Base-by-base conservation (phyloP, 2,329 filamentous ascomycete genomes). In the Penicillium fuscoglaucum region DNA sequence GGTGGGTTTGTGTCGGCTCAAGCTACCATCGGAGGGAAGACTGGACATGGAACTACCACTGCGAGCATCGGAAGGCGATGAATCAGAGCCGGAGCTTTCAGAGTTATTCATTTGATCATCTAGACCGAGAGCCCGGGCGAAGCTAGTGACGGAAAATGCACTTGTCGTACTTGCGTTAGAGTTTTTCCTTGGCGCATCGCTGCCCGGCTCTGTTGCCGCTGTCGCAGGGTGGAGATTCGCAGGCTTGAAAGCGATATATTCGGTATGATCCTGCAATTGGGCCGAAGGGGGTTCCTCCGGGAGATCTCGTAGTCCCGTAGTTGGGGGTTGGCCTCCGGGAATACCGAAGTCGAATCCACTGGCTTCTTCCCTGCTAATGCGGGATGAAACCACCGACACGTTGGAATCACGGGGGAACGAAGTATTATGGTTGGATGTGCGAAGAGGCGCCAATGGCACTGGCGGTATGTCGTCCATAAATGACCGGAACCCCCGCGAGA, bases 21-120 rank as follows among this genome's bases (percentile, higher is more conserved):
- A 55, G 49, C 70, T 74, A 1, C 57, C 65, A 48, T 76, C 76
- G 3, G 77, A 78, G 5, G 84, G 80, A 4, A 84, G 81, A 61
- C 83, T 87, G 3, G 85, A 87, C 60, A 81, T 80, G 8, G 87
- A 88, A 67, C 87, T 90, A 1, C 82, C 76, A 59, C 83, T 83
- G 66, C 85, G 85, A 1, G 75, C 76, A n/a, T 82, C 80, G 55
- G 85, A 88, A 40, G 80, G 83, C 0, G 80, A 82, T 2, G 87
- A 90, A 45, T 82, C 81, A 19, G 83, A 90, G 0, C 86, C 87
- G 28, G 88, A 91, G 59, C 84, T 82, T 1, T 86, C 85, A 0
- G 84, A 78, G 4, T 83, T 81, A 66, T 90, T 87, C 65, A 89
- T 88, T 0, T 85, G 83, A 65, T 88, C 88, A 35, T 83, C 81